A percentile compares a stretch with the other conserved stretches of the same genome.
Conservation (phyloP, 306 rosid species). For the Neltuma alba region DNA sequence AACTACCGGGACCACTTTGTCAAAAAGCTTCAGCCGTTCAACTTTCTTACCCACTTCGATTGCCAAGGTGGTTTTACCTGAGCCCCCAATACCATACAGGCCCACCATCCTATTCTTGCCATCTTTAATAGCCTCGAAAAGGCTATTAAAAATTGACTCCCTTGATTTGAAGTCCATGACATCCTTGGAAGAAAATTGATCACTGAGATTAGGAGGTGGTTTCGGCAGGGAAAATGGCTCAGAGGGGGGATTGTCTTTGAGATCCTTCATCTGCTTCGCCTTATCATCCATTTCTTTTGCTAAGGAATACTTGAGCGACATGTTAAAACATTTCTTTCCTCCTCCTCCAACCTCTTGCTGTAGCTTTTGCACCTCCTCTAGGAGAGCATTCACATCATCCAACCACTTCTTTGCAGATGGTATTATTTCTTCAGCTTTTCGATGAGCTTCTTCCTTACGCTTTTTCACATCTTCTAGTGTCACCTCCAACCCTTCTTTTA, state of each 20-base stretch:
- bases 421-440: not conserved
- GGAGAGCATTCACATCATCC: not conserved
- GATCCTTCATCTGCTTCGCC: not conserved
- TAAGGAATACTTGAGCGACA: not conserved
- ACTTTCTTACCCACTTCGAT: not conserved
- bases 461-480: not conserved
- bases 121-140: not conserved
- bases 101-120: not conserved
- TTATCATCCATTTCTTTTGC: not conserved
- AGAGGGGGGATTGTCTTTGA: not conserved
- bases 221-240: not conserved
- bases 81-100: not conserved
- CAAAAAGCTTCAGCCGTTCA: not conserved
- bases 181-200: not conserved
- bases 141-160: not conserved
- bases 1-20: not conserved
- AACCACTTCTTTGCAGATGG: not conserved
- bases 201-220: not conserved
- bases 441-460: not conserved
- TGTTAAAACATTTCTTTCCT: not conserved
- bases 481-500: not conserved
- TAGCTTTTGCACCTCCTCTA: not conserved
- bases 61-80: conserved; percentile 7
- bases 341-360: not conserved
- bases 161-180: not conserved